A percentile compares a stretch with the other conserved stretches of the same genome.
Evolutionary conservation across 345 rosid species (phyloP).

Genomic region (Citrus medica): DNA sequence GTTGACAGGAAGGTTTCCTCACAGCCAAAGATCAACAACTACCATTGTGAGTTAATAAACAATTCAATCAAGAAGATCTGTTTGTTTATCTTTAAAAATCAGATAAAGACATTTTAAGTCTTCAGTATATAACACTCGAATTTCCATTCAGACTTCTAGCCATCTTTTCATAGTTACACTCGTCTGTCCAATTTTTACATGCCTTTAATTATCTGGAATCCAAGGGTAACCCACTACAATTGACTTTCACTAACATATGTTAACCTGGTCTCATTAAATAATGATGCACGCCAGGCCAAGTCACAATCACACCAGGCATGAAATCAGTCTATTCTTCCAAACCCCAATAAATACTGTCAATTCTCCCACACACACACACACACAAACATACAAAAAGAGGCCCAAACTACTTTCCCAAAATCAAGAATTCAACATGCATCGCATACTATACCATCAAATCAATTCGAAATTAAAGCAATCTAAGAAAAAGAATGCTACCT

Average conservation of each 20-base stretch:
- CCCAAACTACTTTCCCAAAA: background rate
- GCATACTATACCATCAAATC: background rate
- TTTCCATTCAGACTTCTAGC: background rate
- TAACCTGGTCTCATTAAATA: background rate
- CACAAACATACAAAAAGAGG: background rate
- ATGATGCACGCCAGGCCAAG: background rate
- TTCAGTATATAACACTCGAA: background rate
- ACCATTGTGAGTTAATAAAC: background rate
- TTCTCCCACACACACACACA: too few species aligned
- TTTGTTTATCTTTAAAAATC: background rate
- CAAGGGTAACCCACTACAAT: background rate
- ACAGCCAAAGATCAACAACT: background rate
- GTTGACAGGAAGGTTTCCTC: background rate
- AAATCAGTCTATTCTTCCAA: background rate
- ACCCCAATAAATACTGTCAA: too few species aligned
- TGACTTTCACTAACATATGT: background rate
- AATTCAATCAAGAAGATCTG: background rate
- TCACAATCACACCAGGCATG: background rate
- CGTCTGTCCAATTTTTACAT: background rate
- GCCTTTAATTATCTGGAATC: background rate
- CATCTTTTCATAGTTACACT: background rate
- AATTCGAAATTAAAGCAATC: background rate
- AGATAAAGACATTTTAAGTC: background rate
- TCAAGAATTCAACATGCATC: background rate
- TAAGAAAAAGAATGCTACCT: conserved; percentile 14